Conservation (phyloP, 2,329 filamentous ascomycete genomes). For the Penicillium brevicompactum region DNA sequence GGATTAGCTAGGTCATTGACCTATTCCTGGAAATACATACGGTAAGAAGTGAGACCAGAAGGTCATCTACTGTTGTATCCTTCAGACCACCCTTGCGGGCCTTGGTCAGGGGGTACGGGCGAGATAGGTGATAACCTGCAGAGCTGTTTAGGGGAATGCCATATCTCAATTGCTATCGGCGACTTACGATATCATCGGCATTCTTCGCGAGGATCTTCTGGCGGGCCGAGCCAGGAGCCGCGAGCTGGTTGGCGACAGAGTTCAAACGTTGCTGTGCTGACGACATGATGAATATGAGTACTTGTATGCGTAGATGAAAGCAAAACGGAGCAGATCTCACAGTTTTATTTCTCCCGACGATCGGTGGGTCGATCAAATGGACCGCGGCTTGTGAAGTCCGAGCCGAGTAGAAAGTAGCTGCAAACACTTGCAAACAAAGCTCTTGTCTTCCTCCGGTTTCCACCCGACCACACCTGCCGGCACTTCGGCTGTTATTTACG, state of each 20-base stretch:
- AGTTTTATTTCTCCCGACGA: conserved; percentile 11
- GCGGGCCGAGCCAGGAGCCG: conserved; percentile 31
- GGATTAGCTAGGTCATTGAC: not conserved
- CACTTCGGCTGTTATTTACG: conserved; percentile 7
- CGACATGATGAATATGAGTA: conserved; percentile 33
- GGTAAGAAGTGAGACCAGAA: conserved; percentile 41
- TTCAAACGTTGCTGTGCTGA: conserved; percentile 42
- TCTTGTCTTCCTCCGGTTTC: not conserved
- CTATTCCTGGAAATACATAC: conserved; percentile 22
- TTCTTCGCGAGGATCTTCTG: conserved; percentile 38
- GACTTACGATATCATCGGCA: conserved; percentile 43
- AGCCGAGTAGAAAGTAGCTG: not conserved
- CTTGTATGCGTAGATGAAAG: not conserved
- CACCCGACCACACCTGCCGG: conserved; percentile 31
- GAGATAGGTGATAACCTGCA: conserved; percentile 44
- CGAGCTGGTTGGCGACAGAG: conserved; percentile 46
- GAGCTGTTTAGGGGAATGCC: conserved; percentile 1
- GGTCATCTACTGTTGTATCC: conserved; percentile 39
- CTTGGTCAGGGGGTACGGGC: conserved; percentile 43
- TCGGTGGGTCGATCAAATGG: conserved; percentile 29
- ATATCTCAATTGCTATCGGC: not conserved
- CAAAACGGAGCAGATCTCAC: not conserved
- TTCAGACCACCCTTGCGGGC: conserved; percentile 45
- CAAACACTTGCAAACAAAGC: not conserved
- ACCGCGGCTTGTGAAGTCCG: conserved; percentile 14